Base-by-base conservation (phyloP, 2,329 filamentous ascomycete genomes). In the Cadophora sp. region DNA sequence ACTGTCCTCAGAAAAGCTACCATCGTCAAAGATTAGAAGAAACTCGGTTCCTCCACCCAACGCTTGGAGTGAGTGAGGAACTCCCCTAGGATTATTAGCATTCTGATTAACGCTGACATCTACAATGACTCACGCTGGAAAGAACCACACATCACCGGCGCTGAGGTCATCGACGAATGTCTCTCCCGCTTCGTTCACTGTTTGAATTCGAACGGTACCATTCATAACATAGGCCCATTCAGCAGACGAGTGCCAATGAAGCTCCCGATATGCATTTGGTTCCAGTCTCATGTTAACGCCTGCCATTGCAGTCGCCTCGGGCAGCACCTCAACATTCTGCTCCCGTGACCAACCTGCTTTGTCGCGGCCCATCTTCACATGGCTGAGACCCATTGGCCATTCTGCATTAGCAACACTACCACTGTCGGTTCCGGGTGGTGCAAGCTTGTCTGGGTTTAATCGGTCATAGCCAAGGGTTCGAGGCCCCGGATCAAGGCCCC, bases 231-330 rank as follows among this genome's bases (percentile, higher is more conserved):
- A 78, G 0, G 83, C 80, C 84, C 84, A 87, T 71, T 87, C 80
- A 59, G 79, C 82, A 48, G 84, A 81, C 46, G 83, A 85, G 71
- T 89, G 86, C 86, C 86, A 91, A 71, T 91, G 89, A 26, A 91
- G 79, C 75, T 91, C 88, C 24, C 89, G 84, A 69, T 89, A 89
- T 0, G 84, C 86, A 29, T 85, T 78, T 0, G 85, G 82, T n/a
- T 81, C 82, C 1, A 89, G 80, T 50, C 85, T 82, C 86, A 88
- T 88, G 70, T 88, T 83, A 0, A 88, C 34, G 53, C 85, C 86
- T 0, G 86, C 86, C 84, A 88, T 87, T 16, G 76, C 79, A 3
- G 77, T 83, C 11, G 72, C 70, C 1, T 62, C 60, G 8, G 87
- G 86, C 67, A 89, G 80, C 11, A 86, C 83, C 1, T 76, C 77